These are phyloP conservation scores for Geotrichum carabidarum DNA, from an alignment of 1,139 yeast genomes.

Conservation along the genomic window DNA sequence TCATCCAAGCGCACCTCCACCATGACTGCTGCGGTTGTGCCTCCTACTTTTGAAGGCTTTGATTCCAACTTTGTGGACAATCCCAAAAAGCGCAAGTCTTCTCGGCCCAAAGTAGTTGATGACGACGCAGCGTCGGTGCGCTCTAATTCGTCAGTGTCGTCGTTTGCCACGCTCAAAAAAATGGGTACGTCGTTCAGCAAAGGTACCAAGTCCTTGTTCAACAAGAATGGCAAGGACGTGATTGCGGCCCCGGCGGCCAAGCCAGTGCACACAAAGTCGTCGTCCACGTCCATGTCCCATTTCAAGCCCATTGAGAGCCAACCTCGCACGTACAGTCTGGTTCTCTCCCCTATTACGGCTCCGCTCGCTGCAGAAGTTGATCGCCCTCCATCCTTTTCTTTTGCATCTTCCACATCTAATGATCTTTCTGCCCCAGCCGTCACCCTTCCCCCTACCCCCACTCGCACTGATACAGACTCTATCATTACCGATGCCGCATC, in stretches of 20 bases:
- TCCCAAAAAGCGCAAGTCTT: not conserved
- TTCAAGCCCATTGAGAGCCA: not conserved
- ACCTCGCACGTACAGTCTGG: not conserved
- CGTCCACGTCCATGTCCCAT: conserved; percentile 2
- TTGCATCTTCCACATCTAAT: not conserved
- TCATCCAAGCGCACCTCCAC: conserved; percentile 8
- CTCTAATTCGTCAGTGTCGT: conserved; percentile 30
- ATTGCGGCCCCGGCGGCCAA: not conserved
- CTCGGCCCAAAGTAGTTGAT: conserved; percentile 16
- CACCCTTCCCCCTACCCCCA: not conserved
- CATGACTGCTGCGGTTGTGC: conserved; percentile 3
- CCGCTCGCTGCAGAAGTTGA: conserved; percentile 28
- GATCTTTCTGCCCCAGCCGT: not conserved
- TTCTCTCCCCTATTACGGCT: conserved; percentile 23
- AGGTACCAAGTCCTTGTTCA: conserved; percentile 13
- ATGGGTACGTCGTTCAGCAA: conserved; percentile 23
- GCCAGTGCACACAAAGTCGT: not conserved
- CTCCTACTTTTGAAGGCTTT: conserved; percentile 21
- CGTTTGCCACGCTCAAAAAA: conserved; percentile 30
- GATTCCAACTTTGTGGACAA: conserved; percentile 14
- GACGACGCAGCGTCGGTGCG: conserved; percentile 26
- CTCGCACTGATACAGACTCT: conserved; percentile 6
- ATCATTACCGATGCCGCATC: conserved; percentile 13
- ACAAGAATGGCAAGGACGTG: not conserved
- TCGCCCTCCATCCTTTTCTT: not conserved